Evolutionary conservation across 106 monocot genomes (phyloP), one percentile per base, ranked within the genome.

Genomic region (Dioscorea dumetorum): DNA sequence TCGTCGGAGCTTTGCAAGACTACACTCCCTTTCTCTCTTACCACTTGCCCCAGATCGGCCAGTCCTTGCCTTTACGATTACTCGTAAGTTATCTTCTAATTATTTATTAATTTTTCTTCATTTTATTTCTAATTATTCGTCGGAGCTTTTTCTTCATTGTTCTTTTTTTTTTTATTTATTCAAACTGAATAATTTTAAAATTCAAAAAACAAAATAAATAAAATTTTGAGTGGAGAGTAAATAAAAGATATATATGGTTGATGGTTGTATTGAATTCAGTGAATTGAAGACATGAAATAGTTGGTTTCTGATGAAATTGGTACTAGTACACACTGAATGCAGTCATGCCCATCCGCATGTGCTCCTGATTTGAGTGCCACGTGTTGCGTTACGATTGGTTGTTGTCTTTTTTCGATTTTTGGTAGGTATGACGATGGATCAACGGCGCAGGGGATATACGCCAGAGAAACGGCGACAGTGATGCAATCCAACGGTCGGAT

Each of bases 61-160:
- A 82, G 70, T 71, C 84, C 90, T 22, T 94, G 94, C 80, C 66
- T 48, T 4, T 94, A 90, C 57, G 90, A 94, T 72, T 90, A 90
- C 71, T 68, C 76, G 90, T 94, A 81, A 50, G 66, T 22, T 21
- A 24, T 24, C 22, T 22, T 4, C n/a, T n/a, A n/a, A 56, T 56
- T 56, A 56, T 8, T 56, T 19, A 56, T 19, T 56, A 56, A 5
- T 56, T 4, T 13, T 56, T 19, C 18, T 56, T 12, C 18, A 12
- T 5, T 41, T 41, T 41, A 5, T 18, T 18, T 4, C 18, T 56
- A 16, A 12, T n/a, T n/a, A n/a, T n/a, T n/a, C n/a, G n/a, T n/a
- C n/a, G n/a, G n/a, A n/a, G n/a, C n/a, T n/a, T n/a, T n/a, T n/a
- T n/a, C n/a, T n/a, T 28, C 28, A 28, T 28, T 28, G 28, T 28